Conservation (phyloP, 768 basidiomycete species). For the Boletus reticulatus region DNA sequence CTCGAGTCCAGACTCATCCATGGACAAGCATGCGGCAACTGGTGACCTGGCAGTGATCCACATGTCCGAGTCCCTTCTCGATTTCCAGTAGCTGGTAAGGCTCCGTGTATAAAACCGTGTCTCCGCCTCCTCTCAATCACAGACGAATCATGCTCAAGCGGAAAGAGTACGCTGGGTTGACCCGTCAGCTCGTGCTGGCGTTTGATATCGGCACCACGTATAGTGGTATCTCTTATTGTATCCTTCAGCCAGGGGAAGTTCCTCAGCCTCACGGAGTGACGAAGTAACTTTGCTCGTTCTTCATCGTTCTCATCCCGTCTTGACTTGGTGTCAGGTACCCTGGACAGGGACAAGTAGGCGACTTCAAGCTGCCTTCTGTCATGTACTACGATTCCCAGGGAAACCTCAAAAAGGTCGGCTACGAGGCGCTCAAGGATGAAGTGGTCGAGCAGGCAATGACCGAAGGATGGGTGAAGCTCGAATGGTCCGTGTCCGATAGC, state of each 20-base stretch:
- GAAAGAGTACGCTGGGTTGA: constrained; percentile 33
- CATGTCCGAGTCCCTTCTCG: no score
- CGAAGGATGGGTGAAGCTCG: constrained; percentile 42
- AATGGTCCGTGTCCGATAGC: constrained; percentile 32
- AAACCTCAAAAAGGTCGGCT: constrained; percentile 36
- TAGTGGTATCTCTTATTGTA: constrained; percentile 35
- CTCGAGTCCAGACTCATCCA: no score
- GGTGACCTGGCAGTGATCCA: no score
- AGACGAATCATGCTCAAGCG: constrained; percentile 27
- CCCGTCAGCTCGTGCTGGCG: constrained; percentile 33
- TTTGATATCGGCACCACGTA: constrained; percentile 40
- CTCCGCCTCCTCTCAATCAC: not conserved
- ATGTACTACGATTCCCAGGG: constrained; percentile 44
- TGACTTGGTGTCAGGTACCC: constrained; percentile 28
- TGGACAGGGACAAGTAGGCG: constrained; percentile 38
- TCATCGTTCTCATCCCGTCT: not conserved
- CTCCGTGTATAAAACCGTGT: constrained; percentile 4
- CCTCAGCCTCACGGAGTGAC: constrained; percentile 24
- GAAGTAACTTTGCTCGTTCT: not conserved
- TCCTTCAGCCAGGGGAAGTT: constrained; percentile 35
- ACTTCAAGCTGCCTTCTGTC: constrained; percentile 45
- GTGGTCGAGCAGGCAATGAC: constrained; percentile 35
- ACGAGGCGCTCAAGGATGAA: constrained; percentile 38
- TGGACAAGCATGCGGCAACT: not conserved
- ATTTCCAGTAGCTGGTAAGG: no score